A percentile compares a stretch with the other conserved stretches of the same genome.
Conservation (phyloP, 108 stramenopile genomes). For the Hondaea fermentalgiana region DNA sequence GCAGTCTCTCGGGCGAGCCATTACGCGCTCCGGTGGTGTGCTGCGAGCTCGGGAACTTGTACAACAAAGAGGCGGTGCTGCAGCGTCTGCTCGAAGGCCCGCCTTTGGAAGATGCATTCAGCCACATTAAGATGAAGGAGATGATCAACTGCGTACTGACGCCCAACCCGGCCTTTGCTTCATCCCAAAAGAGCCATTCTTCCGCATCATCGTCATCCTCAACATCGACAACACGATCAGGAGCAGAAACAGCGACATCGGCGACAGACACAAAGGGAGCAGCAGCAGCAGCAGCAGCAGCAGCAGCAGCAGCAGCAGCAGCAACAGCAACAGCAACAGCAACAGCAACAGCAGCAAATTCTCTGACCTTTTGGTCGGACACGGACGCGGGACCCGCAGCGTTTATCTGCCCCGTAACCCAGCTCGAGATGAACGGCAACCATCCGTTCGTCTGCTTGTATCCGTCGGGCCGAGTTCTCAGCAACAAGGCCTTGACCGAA, state of each 20-base stretch:
- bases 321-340: neutral
- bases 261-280: neutral
- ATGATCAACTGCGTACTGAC: constrained; percentile 30
- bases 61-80: constrained; percentile 49
- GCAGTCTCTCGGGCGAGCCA: constrained; percentile 32
- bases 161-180: constrained; percentile 26
- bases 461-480: constrained; percentile 42
- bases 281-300: neutral
- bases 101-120: constrained; percentile 28
- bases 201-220: too few species aligned
- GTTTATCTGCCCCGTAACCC: constrained; percentile 43
- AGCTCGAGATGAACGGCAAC: constrained; percentile 38
- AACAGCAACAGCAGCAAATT: neutral
- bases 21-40: constrained; percentile 41
- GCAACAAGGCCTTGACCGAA: constrained; percentile 39
- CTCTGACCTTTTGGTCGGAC: neutral
- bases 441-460: constrained; percentile 34
- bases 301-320: neutral
- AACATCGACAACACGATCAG: too few species aligned
- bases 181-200: neutral
- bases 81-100: constrained; percentile 30
- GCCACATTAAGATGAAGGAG: constrained; percentile 44
- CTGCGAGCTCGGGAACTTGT: constrained; percentile 49
- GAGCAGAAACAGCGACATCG: neutral
- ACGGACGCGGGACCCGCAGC: constrained; percentile 17